A percentile compares a stretch with the other conserved stretches of the same genome.
These are phyloP conservation scores for Tilletia walkeri DNA, from an alignment of 1,284 basidiomycete species.

Conservation along the genomic window DNA sequence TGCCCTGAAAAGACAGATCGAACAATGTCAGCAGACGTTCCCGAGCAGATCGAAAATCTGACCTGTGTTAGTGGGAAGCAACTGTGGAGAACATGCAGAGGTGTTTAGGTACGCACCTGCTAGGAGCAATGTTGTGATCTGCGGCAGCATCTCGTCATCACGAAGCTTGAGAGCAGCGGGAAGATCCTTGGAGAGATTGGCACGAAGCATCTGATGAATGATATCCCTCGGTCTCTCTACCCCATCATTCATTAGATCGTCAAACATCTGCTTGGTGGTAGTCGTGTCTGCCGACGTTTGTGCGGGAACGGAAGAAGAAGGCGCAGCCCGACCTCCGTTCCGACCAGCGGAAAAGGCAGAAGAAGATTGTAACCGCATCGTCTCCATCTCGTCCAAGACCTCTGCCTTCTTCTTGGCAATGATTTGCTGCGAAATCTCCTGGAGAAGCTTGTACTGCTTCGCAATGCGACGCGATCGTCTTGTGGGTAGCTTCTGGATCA, in stretches of 20 bases:
- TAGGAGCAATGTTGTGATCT: conserved; percentile 59
- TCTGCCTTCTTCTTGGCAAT: conserved; percentile 7
- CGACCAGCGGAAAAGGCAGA: not conserved
- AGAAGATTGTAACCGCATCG: not conserved
- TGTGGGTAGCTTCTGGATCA: not conserved
- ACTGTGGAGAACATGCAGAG: no score
- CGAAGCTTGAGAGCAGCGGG: conserved; percentile 62
- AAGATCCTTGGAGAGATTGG: conserved; percentile 43
- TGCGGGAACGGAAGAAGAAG: not conserved
- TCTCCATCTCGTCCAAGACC: not conserved
- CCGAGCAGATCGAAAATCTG: no score
- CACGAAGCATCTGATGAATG: conserved; percentile 7
- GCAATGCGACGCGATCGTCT: not conserved
- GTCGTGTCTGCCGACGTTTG: no score
- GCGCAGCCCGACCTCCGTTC: no score
- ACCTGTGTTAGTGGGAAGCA: no score
- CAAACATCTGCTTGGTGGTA: conserved; percentile 6
- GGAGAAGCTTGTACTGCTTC: not conserved
- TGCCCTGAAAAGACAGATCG: conserved; percentile 62
- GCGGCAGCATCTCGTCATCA: conserved; percentile 68
- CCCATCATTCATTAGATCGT: not conserved
- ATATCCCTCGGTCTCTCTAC: not conserved
- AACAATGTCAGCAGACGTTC: no score
- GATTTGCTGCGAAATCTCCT: not conserved
- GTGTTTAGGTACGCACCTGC: not conserved